These are phyloP conservation scores for Asclepias syriaca DNA, from an alignment of 257 asterid genomes.

Conservation along the genomic window DNA sequence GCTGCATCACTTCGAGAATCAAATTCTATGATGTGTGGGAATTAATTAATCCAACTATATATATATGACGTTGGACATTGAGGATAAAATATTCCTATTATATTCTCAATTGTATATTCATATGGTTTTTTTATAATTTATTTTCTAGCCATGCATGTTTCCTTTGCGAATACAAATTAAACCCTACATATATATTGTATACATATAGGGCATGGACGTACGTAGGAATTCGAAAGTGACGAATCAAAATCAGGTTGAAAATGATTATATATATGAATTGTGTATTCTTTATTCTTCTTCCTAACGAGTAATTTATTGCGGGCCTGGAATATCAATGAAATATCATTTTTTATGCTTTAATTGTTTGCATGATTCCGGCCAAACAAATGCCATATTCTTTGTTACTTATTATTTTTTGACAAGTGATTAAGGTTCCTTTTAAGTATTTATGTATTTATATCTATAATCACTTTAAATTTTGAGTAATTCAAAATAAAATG, in stretches of 20 bases:
- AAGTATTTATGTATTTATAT: too few relatives aligned
- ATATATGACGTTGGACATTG: neutral
- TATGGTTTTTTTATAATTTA: neutral
- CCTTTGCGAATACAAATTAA: too few relatives aligned
- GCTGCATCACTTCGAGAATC: neutral
- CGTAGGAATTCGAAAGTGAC: neutral
- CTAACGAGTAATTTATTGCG: conserved; percentile 10
- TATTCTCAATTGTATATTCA: neutral
- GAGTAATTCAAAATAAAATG: neutral
- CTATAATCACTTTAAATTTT: too few relatives aligned
- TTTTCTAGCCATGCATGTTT: too few relatives aligned
- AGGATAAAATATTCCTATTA: neutral
- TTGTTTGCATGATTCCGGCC: conserved; percentile 11
- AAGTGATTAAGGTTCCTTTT: neutral
- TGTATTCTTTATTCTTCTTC: conserved; percentile 3
- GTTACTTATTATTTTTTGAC: conserved; percentile 1
- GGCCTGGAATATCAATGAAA: conserved; percentile 12
- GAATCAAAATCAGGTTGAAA: conserved; percentile 1
- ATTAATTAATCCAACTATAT: neutral
- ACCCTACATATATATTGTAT: too few relatives aligned
- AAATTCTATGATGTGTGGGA: neutral
- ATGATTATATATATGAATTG: neutral
- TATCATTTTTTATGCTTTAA: conserved; percentile 2
- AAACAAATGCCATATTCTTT: conserved; percentile 1
- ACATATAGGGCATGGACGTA: neutral